phyloP scores from a whole-genome alignment of 2,329 filamentous ascomycete genomes.

The Truncatella angustata region DNA sequence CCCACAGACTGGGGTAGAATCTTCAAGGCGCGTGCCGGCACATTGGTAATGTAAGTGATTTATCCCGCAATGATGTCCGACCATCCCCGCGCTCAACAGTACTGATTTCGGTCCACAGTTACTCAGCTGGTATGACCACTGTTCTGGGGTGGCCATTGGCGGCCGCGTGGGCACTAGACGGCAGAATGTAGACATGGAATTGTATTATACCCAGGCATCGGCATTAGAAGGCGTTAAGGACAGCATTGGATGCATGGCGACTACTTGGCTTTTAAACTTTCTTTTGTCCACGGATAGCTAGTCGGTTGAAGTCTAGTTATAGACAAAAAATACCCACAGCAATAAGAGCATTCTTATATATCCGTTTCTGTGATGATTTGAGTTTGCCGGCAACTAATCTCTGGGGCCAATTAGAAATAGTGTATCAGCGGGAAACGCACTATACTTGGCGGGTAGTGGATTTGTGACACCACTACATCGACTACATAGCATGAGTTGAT shows the following conservation, averaged over 20 bases:
- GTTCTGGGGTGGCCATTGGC: conserved; percentile 2
- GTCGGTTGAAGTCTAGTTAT: no score
- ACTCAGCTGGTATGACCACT: conserved; percentile 2
- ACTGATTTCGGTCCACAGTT: neutral
- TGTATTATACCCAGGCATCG: neutral
- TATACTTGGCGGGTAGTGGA: no score
- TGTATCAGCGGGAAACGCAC: no score
- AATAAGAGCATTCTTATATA: neutral
- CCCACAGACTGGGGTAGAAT: conserved; percentile 9
- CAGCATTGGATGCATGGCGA: neutral
- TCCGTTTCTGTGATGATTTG: no score
- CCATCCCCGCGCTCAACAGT: neutral
- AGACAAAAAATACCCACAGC: neutral
- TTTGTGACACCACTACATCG: no score
- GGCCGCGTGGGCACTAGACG: conserved; percentile 1
- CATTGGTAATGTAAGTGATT: conserved; percentile 2
- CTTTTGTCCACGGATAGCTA: no score
- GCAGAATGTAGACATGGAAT: neutral
- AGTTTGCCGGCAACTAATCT: neutral
- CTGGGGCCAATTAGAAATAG: no score
- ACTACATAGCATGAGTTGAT: no score
- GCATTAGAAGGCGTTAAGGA: neutral
- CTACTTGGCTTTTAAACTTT: neutral
- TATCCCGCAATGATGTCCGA: neutral
- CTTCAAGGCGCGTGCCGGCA: neutral